Evolutionary conservation across 2,329 filamentous ascomycete genomes (phyloP), one percentile per base, ranked within the genome.

Genomic region (Chrysoporthe puriensis): DNA sequence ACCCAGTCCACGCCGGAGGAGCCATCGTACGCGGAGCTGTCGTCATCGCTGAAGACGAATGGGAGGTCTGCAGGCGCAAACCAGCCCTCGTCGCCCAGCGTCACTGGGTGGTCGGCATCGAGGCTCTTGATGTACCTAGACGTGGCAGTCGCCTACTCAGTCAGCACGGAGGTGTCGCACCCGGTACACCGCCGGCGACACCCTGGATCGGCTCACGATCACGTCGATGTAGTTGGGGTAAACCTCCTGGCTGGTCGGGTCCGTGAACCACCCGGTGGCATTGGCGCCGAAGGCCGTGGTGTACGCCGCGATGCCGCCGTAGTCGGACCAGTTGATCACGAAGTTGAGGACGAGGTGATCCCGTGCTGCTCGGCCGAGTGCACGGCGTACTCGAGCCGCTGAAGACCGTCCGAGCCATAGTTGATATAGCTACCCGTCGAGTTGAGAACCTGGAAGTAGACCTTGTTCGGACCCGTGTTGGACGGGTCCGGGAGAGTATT

Each of bases 321-420:
- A 91, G 73, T 91, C 90, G 58, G 80, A 81, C 88, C 89, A 92
- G 78, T 91, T 87, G 78, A 91, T 91, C 66, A 91, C 86, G 56
- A 90, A 87, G 71, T 87, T 85, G 73, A 89, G 84, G 69, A 91
- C 88, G 5, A 91, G 79, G 75, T 89, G 71, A 91, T 81, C 4
- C 85, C 85, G 64, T 85, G 80, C 65, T 81, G 79, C 75, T 89
- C 87, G 5, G 88, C 88, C 0, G 85, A 80, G 50, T 81, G 75
- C 64, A 91, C 88, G 1, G 91, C 87, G 64, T 86, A 86, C 73
- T 91, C 89, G 2, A 91, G 84, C 16, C 88, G 83, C 75, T 89
- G 83, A 9, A 91, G 83, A 18, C 89, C 88, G 74, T 90, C 79
- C 46, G 83, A 72, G 2, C 87, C 88, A 0, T 84, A 88, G 77